phyloP scores from a whole-genome alignment of 2,329 filamentous ascomycete species.

The Zasmidium angulare region DNA sequence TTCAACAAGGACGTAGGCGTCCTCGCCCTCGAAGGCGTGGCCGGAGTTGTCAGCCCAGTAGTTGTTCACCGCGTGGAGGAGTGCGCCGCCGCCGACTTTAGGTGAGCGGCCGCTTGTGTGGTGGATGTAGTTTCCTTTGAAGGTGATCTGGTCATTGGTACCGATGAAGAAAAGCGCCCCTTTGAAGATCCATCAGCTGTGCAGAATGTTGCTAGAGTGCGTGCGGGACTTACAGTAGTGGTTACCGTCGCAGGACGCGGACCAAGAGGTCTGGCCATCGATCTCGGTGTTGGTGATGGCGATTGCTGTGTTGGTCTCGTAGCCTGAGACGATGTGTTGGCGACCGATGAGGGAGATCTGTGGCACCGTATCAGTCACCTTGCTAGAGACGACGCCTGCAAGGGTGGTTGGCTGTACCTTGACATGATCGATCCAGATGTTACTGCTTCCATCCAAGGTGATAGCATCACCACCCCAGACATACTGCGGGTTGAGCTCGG shows the following conservation, averaged over 20 bases:
- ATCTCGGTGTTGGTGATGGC: constrained; percentile 63
- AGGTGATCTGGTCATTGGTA: constrained; percentile 56
- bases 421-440: constrained; percentile 29
- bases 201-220: too few species aligned
- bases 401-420: constrained; percentile 31
- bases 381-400: constrained; percentile 41
- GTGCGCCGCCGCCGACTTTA: constrained; percentile 57
- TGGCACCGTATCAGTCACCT: constrained; percentile 27
- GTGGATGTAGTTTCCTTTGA: constrained; percentile 63
- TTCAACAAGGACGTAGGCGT: constrained; percentile 25
- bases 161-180: constrained; percentile 54
- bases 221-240: constrained; percentile 35
- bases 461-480: constrained; percentile 43
- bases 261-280: constrained; percentile 55
- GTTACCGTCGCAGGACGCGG: constrained; percentile 58
- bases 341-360: constrained; percentile 59
- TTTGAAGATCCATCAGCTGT: too few species aligned
- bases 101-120: constrained; percentile 58
- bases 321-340: constrained; percentile 61
- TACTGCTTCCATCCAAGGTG: constrained; percentile 36
- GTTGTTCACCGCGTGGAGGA: constrained; percentile 64
- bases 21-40: constrained; percentile 50
- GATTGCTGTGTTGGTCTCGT: constrained; percentile 53
- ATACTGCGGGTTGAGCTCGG: constrained; percentile 39
- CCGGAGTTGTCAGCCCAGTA: constrained; percentile 57